Base-by-base conservation (phyloP, 495 filamentous ascomycete species). In the Lasiosphaeris hirsuta region DNA sequence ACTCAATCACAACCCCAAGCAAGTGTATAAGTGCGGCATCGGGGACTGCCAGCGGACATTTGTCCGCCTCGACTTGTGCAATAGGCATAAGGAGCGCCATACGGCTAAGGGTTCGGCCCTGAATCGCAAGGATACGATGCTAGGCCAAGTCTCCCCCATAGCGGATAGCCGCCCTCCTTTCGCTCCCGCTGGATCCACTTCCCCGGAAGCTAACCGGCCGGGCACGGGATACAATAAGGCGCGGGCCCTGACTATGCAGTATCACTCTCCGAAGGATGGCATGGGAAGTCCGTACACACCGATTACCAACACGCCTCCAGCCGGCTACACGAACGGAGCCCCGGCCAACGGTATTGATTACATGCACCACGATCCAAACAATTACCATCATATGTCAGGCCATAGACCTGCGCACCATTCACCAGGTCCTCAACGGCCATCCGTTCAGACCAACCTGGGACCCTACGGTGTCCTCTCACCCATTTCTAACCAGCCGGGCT, bases 51-150 rank as follows among this genome's bases (percentile, higher is more conserved):
- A 86, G 56, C 88, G 93, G 43, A 86, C 86, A 51, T 98, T 98
- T 74, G 94, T 97, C 57, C 84, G 94, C 63, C 91, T 96, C 62
- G 94, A 98, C 67, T 81, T 98, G 46, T 96, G 95, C 64, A 84
- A 92, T 61, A 86, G 94, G 23, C 94, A 98, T 77, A 86, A 89
- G 67, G 94, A 97, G 68, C 85, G 94, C 55, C 94, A 98, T 71
- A 96, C 90, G n/a, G 92, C 91, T 58, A 88, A 91, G 65, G 94
- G 93, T 45, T 97, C 93, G 11, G 92, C 96, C 71, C 76, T 97
- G 49, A 92, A 92, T 74, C 87, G 92, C 59, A 96, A 94, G 69
- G 94, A 97, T 67, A 82, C 84, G 41, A 78, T 86, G 63, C 73
- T 86, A 62, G 81, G 83, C 62, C 84, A 84, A 67, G 72, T 72